Base-by-base conservation (phyloP, 768 basidiomycete species). In the Cyclocybe aegerita region DNA sequence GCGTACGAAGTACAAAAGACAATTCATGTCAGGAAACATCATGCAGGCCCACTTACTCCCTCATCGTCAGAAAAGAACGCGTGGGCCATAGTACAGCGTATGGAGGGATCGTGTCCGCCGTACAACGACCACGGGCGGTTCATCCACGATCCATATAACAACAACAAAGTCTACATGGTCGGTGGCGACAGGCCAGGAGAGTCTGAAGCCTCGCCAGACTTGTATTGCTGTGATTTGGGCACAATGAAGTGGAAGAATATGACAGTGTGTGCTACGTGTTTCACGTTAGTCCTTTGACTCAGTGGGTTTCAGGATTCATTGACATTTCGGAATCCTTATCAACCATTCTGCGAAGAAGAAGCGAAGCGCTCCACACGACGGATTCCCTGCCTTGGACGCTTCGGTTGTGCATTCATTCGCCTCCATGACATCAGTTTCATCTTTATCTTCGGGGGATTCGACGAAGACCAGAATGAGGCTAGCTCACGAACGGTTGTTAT, bases 391-490 rank as follows among this genome's bases (percentile, higher is more conserved):
- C 55, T 66, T 16, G 43, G 45, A 7, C 45, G 55, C 12, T 41
- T 66, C 0, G 62, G 58, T 0, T 52, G 42, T 15, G 53, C 64
- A 0, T 30, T 65, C n/a, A 39, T 60, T 9, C 49, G 50, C 2
- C 14, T 64, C 9, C 41, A 55, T 10, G 56, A 57, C 1, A 49
- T 50, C 1, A 47, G 47, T 2, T 66, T 60, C 43, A 39, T 68
- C 3, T 49, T 69, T 12, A 34, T 70, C n/a, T 69, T 69, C 45
- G 69, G 65, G 7, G 69, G 69, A 1, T 54, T 55, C 32, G 49
- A 62, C 33, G 30, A 2, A 7, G 47, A 44, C 7, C 29, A 46
- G 16, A 39, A 47, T 3, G 34, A 14, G 3, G 39, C 48, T 3
- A 50, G 38, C 4, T 63, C 59, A 0, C 17, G 45, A 2, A 34